Conservation (phyloP, 1,284 basidiomycete species). For the Malassezia vespertilionis region DNA sequence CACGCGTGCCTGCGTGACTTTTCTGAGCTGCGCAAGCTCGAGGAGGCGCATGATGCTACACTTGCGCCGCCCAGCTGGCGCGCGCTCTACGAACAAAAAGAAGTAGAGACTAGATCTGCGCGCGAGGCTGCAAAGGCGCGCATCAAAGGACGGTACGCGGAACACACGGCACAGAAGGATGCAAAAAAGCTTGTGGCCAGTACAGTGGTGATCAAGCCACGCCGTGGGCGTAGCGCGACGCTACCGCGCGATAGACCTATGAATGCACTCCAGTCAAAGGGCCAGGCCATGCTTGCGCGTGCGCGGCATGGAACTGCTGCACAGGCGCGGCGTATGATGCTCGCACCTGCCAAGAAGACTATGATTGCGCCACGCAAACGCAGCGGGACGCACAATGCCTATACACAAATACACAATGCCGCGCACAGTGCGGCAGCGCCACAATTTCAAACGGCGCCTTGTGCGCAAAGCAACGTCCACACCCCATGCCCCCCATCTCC, state of each 20-base stretch:
- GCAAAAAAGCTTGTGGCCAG: slow-evolving; percentile 29
- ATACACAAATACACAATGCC: not conserved
- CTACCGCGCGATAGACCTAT: too few relatives aligned
- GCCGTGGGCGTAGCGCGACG: not conserved
- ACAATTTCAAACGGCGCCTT: not conserved
- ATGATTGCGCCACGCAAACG: not conserved
- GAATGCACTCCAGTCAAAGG: slow-evolving; percentile 5
- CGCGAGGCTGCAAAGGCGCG: slow-evolving; percentile 27
- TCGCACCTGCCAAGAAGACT: not conserved
- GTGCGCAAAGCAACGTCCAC: not conserved
- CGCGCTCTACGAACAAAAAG: slow-evolving; percentile 22
- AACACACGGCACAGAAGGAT: slow-evolving; percentile 31
- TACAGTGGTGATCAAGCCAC: slow-evolving; percentile 12
- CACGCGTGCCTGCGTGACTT: slow-evolving; percentile 36
- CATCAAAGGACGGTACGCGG: slow-evolving; percentile 34
- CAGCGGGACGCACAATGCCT: not conserved
- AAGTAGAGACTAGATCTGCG: too few relatives aligned
- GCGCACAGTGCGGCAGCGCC: not conserved
- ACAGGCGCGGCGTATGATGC: slow-evolving; percentile 15
- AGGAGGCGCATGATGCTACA: slow-evolving; percentile 12
- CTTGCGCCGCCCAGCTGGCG: slow-evolving; percentile 26
- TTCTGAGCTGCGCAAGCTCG: slow-evolving; percentile 27
- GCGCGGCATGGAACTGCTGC: slow-evolving; percentile 10
- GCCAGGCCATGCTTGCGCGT: slow-evolving; percentile 12
- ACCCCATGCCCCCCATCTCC: not conserved